Percentiles rank a stretch among this genome's conserved stretches.
Evolutionary conservation across 306 rosid species (phyloP).

Genomic region (Glycine latifolia): DNA sequence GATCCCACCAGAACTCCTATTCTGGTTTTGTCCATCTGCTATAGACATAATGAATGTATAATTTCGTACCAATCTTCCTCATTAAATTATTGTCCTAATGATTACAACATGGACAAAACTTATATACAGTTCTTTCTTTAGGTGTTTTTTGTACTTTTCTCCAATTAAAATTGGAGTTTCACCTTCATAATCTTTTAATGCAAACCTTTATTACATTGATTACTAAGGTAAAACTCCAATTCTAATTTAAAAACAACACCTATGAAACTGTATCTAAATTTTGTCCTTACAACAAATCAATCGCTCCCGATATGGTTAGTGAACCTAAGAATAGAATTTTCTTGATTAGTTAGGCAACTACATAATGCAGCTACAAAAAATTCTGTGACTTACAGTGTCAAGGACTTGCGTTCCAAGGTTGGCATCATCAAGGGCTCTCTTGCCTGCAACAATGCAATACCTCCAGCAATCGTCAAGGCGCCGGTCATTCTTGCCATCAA

Average conservation of each 20-base stretch:
- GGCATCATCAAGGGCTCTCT: conserved; percentile 75
- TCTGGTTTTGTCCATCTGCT: conserved; percentile 68
- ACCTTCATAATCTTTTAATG: neutral
- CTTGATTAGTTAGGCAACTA: neutral
- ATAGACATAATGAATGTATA: conserved; percentile 1
- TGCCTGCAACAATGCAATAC: conserved; percentile 71
- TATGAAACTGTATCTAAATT: too few species aligned
- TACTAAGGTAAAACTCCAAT: neutral
- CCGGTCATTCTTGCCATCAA: conserved; percentile 64
- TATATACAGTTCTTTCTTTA: neutral
- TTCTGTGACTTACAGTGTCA: conserved; percentile 50
- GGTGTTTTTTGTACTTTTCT: neutral
- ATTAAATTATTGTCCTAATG: neutral
- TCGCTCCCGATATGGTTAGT: neutral
- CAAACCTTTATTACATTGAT: neutral
- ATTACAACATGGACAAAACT: neutral
- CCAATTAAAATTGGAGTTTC: neutral
- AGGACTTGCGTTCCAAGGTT: conserved; percentile 68
- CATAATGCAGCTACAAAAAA: neutral
- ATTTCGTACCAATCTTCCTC: neutral
- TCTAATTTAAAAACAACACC: neutral
- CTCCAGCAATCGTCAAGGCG: conserved; percentile 76
- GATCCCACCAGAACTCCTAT: conserved; percentile 75
- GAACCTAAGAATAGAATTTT: neutral
- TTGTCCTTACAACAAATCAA: too few species aligned